Evolutionary conservation across 768 basidiomycete genomes (phyloP).

Genomic region (Asterophora lycoperdoides): DNA sequence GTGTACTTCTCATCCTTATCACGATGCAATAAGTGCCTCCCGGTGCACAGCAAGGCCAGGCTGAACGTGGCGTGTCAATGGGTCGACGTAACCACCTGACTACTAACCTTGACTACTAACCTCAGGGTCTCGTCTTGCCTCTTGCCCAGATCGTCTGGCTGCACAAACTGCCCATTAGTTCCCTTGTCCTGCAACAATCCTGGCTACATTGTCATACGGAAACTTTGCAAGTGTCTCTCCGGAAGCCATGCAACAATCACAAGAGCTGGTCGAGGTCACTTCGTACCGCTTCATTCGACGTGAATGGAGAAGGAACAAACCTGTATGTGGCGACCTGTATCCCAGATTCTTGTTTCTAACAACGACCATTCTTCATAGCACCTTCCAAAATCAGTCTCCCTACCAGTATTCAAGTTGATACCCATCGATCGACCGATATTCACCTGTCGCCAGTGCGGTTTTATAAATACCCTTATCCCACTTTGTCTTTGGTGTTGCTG

Average conservation of each 20-base stretch:
- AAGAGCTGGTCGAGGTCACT: not conserved
- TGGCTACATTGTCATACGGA: too few relatives aligned
- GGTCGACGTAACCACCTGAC: conserved; percentile 6
- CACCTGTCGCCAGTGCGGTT: conserved; percentile 43
- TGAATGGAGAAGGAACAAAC: conserved; percentile 41
- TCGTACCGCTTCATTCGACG: conserved; percentile 32
- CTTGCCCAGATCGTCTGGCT: conserved; percentile 3
- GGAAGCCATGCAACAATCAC: conserved; percentile 1
- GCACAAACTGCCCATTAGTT: not conserved
- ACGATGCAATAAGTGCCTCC: not conserved
- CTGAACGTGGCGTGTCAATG: not conserved
- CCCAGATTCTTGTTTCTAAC: conserved; percentile 10
- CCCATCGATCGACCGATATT: conserved; percentile 39
- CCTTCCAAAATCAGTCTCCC: conserved; percentile 41
- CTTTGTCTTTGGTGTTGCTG: conserved; percentile 50
- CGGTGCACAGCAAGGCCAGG: not conserved
- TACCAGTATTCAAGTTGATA: conserved; percentile 41
- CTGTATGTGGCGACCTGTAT: conserved; percentile 21
- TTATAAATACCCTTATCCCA: conserved; percentile 43
- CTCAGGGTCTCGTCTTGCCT: not conserved
- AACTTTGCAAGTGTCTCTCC: too few relatives aligned
- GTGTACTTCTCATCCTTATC: not conserved
- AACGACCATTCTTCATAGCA: conserved; percentile 25
- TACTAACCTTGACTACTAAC: too few relatives aligned
- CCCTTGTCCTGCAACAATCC: too few relatives aligned